Evolutionary conservation across 148 eudicot genomes (phyloP).

Genomic region (Nepenthes gracilis): DNA sequence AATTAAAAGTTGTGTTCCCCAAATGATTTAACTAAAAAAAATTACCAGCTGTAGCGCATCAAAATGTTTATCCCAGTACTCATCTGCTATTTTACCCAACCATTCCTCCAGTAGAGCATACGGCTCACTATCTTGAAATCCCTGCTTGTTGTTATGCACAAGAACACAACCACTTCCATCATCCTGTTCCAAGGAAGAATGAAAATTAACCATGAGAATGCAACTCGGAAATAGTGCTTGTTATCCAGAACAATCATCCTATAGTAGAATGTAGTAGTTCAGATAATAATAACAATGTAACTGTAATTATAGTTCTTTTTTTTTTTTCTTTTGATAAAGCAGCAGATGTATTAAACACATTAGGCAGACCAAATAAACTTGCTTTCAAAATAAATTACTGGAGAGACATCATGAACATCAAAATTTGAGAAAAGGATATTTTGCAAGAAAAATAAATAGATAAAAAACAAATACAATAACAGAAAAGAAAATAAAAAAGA

Average conservation of each 20-base stretch:
- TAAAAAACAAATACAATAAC: too few species aligned
- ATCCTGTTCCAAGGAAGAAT: conserved; percentile 26
- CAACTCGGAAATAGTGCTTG: too few species aligned
- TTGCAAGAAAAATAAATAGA: too few species aligned
- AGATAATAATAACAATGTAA: not conserved
- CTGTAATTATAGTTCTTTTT: not conserved
- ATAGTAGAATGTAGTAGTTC: not conserved
- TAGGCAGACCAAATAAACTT: too few species aligned
- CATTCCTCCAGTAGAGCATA: conserved; percentile 64
- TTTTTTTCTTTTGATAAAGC: not conserved
- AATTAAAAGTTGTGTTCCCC: too few species aligned
- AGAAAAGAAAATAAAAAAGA: too few species aligned
- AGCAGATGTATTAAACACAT: not conserved
- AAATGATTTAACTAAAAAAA: too few species aligned
- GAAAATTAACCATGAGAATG: not conserved
- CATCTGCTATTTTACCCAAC: conserved; percentile 40
- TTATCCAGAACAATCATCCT: too few species aligned
- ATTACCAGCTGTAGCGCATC: conserved; percentile 45
- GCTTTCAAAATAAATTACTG: too few species aligned
- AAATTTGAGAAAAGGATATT: too few species aligned
- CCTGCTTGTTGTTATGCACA: conserved; percentile 77
- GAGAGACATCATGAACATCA: too few species aligned
- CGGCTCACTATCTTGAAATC: conserved; percentile 62
- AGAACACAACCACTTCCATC: conserved; percentile 42
- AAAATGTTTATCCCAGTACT: conserved; percentile 42